Evolutionary conservation across 2,329 filamentous ascomycete species (phyloP), one percentile per base, ranked within the genome.

Genomic region (Alternaria novae-zelandiae): DNA sequence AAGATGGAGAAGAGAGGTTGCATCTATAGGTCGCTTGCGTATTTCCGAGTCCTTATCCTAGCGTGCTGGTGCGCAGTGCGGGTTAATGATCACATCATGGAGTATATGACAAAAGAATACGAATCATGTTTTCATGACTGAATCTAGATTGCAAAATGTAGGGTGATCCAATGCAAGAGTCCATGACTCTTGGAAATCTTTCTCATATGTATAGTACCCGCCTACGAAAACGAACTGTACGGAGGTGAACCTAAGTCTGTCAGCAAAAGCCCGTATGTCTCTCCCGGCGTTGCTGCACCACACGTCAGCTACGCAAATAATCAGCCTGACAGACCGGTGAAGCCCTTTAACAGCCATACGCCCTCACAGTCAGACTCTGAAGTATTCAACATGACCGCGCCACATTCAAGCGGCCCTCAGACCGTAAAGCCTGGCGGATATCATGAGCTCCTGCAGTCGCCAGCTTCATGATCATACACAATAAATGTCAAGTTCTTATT

Each of bases 51-150:
- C 49, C 49, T 41, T 41, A 32, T 54, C 54, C 15, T 23, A 54
- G 59, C 56, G 54, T 66, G 62, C 50, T 51, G 44, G 32, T 68
- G 62, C 54, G 32, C 57, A 53, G 56, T 67, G 62, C 54, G 36
- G 58, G 55, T 56, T 67, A 61, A 70, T 58, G 61, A 64, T 59
- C 54, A 67, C 45, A 62, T 54, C 43, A 63, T 54, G 56, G 28
- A 63, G 63, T 66, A 68, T 57, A 68, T 64, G 70, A 65, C 51
- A 58, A 57, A 66, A 58, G 36, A 65, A 62, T 46, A 63, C 54
- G 63, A 65, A 59, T 58, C 44, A 62, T 51, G 59, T 47, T 59
- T 53, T 59, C 41, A 58, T 41, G 47, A 25, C 12, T 43, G 41
- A 15, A 15, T 23, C 13, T 32, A 7, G 25, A 10, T 15, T 13